phyloP scores from a whole-genome alignment of 805 yeast species.

The Teunomyces lycoperdinae region DNA sequence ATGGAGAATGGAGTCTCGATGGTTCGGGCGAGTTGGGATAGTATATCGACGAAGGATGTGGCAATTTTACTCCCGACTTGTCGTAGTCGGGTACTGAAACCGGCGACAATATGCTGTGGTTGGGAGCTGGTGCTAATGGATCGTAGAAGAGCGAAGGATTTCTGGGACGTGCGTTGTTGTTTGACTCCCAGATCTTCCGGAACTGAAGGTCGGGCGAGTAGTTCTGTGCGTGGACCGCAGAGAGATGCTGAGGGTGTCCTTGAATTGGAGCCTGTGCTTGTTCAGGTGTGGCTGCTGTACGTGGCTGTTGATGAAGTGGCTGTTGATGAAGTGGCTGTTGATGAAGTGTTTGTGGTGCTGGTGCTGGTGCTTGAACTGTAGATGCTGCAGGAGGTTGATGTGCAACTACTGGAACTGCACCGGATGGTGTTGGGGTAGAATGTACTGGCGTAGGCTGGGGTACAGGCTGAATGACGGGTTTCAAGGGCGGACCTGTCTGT shows the following conservation, averaged over 20 bases:
- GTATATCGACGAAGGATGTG: slow-evolving; percentile 20
- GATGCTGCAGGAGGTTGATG: slow-evolving; percentile 5
- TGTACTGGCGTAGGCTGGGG: slow-evolving; percentile 1
- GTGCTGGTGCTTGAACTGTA: slow-evolving; percentile 5
- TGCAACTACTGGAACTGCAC: background rate
- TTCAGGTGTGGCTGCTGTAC: slow-evolving; percentile 2
- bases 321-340: slow-evolving; percentile 4
- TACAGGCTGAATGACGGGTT: slow-evolving; percentile 4
- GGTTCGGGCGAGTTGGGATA: slow-evolving; percentile 8
- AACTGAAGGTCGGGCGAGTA: slow-evolving; percentile 30
- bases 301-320: slow-evolving; percentile 1
- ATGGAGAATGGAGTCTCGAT: slow-evolving; percentile 1
- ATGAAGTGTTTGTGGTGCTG: slow-evolving; percentile 2
- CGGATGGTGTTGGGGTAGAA: slow-evolving; percentile 4
- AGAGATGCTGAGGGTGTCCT: slow-evolving; percentile 4
- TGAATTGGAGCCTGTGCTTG: background rate
- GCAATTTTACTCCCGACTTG: slow-evolving; percentile 14
- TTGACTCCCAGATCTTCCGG: slow-evolving; percentile 34
- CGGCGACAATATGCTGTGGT: slow-evolving; percentile 1
- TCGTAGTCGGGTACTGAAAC: slow-evolving; percentile 4
- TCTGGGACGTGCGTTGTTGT: slow-evolving; percentile 27
- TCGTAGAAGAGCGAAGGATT: slow-evolving; percentile 49
- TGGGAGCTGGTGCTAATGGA: slow-evolving; percentile 37
- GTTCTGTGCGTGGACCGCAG: slow-evolving; percentile 14
- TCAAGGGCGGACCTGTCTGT: slow-evolving; percentile 4